Evolutionary conservation across 257 asterid species (phyloP), one percentile per base, ranked within the genome.

Genomic region (Scutellaria baicalensis): DNA sequence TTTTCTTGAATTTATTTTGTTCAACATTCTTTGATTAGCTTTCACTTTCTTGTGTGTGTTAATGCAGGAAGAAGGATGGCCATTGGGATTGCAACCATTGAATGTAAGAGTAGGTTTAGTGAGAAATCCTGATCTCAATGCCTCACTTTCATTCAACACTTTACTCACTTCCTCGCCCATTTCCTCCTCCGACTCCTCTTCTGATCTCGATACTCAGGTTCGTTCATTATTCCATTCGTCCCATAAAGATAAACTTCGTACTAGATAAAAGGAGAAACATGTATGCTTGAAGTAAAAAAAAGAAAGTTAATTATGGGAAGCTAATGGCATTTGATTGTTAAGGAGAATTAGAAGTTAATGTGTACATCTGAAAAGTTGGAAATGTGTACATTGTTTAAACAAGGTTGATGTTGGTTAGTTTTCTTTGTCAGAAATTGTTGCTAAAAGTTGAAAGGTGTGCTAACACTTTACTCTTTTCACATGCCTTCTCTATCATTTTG

Each of bases 161-260:
- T 69, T 85, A 54, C 76, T 87, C 59, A 78, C 92, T 58, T 75
- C 62, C 62, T 88, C 95, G 40, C 79, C 86, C 1, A 58, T 72
- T 13, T 80, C 86, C 36, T 83, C 87, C 54, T 21, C 86, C 21
- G 71, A 82, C 62, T 87, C 90, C 68, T 89, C 96, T 40, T 89
- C 96, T 65, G 92, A 81, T 80, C 90, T 87, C 75, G 96, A 89
- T 68, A 84, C 96, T 20, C 73, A 85, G 95, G 96, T 83, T 8
- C 12, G 77, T 6, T 14, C 12, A 0, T 16, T 49, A n/a, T 38
- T 14, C 10, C 4, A 4, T 27, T 27, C 33, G 33, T 27, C 33
- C 33, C 33, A 27, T 27, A 27, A 27, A 27, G 33, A 27, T 27
- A 27, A 27, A 27, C 4, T 27, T 27, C 33, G 33, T 27, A 4